These are phyloP conservation scores for Kodamaea ohmeri DNA, from an alignment of 1,139 yeast species.

Conservation along the genomic window DNA sequence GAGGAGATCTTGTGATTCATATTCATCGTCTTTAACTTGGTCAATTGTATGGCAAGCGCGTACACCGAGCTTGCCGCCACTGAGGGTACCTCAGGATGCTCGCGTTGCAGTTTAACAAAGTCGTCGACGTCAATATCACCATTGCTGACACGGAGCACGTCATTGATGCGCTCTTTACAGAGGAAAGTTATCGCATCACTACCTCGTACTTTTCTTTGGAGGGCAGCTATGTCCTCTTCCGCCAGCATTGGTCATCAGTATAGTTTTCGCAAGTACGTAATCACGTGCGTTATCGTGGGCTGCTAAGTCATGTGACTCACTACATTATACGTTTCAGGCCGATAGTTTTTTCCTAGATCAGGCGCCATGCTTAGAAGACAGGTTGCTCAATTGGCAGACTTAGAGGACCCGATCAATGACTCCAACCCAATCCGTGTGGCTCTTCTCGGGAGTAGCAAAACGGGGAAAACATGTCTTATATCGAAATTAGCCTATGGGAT, in stretches of 20 bases:
- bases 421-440: conserved; percentile 52
- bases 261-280: too few relatives aligned
- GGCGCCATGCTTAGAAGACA: too few relatives aligned
- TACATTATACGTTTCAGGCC: too few relatives aligned
- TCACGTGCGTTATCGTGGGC: too few relatives aligned
- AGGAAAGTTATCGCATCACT: conserved; percentile 24
- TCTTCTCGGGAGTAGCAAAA: conserved; percentile 52
- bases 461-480: conserved; percentile 52
- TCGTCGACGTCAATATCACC: conserved; percentile 11
- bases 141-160: conserved; percentile 17
- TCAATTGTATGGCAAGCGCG: conserved; percentile 41
- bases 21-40: conserved; percentile 36
- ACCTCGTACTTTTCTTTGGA: conserved; percentile 14
- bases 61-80: conserved; percentile 31
- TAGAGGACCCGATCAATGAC: conserved; percentile 19
- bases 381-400: conserved; percentile 4
- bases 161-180: conserved; percentile 27
- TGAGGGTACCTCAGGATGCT: conserved; percentile 20
- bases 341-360: not conserved
- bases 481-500: conserved; percentile 49
- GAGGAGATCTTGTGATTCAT: conserved; percentile 24
- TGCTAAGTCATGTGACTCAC: not conserved
- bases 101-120: conserved; percentile 5
- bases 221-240: not conserved
- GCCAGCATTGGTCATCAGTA: not conserved